Percentiles rank a stretch among this genome's conserved stretches.
These are phyloP conservation scores for Eimeria necatrix DNA, from an alignment of 169 alveolate genomes.

Conservation along the genomic window DNA sequence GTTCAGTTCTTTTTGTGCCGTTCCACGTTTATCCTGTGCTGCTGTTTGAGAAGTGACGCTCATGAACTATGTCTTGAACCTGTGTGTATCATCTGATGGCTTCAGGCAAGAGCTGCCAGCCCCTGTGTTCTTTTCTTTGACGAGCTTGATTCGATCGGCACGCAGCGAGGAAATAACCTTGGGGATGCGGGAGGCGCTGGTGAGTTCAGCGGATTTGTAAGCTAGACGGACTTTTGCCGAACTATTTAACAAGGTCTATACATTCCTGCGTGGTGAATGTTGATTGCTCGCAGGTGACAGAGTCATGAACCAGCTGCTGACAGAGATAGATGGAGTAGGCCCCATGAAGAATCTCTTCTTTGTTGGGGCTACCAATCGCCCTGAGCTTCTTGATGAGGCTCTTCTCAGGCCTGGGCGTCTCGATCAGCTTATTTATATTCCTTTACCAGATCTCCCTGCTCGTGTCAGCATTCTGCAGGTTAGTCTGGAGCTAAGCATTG, in stretches of 20 bases:
- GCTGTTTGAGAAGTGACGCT: too few relatives aligned
- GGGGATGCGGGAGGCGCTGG: conserved; percentile 98
- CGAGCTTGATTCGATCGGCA: conserved; percentile 99
- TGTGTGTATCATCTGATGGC: neutral
- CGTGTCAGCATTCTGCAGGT: conserved; percentile 95
- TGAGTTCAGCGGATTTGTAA: neutral
- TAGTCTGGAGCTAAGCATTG: conserved; percentile 54
- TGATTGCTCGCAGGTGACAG: conserved; percentile 96
- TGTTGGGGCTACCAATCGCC: conserved; percentile 99
- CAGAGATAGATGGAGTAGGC: conserved; percentile 99
- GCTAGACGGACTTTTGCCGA: neutral
- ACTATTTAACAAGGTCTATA: neutral
- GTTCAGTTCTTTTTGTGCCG: neutral
- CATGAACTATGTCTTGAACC: too few relatives aligned
- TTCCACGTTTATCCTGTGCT: neutral
- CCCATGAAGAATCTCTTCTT: conserved; percentile 99
- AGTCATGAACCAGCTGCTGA: conserved; percentile 99
- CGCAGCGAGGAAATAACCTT: conserved; percentile 89
- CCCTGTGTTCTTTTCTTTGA: conserved; percentile 99
- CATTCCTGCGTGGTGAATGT: conserved; percentile 90
- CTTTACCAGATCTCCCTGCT: conserved; percentile 99
- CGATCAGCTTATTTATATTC: conserved; percentile 99
- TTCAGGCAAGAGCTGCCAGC: conserved; percentile 98
- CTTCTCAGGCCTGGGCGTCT: conserved; percentile 99
- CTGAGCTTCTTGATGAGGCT: conserved; percentile 99